phyloP scores from a whole-genome alignment of 352 stramenopile species.

The Globisporangium spinosum region DNA sequence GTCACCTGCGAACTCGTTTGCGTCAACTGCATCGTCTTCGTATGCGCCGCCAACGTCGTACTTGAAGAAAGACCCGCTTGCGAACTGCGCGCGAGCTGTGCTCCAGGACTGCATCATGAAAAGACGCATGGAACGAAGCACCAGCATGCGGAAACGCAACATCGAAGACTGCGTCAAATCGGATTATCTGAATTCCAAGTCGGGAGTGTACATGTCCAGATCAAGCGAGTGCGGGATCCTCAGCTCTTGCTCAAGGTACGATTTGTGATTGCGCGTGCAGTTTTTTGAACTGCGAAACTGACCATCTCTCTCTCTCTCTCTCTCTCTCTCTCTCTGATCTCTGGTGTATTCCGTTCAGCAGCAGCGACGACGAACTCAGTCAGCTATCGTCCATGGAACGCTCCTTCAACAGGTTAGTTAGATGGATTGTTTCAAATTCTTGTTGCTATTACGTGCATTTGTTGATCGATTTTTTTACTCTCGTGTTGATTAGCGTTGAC shows the following conservation, averaged over 20 bases:
- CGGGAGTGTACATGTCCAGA: constrained; percentile 34
- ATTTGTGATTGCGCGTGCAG: neutral
- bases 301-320: neutral
- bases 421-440: neutral
- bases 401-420: constrained; percentile 49
- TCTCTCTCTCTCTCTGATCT: neutral
- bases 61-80: constrained; percentile 46
- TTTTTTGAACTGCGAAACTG: neutral
- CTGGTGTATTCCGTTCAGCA: constrained; percentile 24
- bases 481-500: constrained; percentile 24
- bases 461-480: neutral
- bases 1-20: constrained; percentile 26
- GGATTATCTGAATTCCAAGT: constrained; percentile 33
- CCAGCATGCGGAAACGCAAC: constrained; percentile 59
- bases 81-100: constrained; percentile 58
- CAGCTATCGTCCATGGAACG: constrained; percentile 65
- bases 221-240: constrained; percentile 36
- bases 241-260: constrained; percentile 53
- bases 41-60: constrained; percentile 39
- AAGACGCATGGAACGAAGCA: constrained; percentile 49
- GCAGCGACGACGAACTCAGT: constrained; percentile 79
- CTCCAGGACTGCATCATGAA: constrained; percentile 71
- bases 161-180: constrained; percentile 47
- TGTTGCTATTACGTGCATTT: neutral
- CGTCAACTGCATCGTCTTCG: constrained; percentile 39